Conservation (phyloP, 495 filamentous ascomycete genomes). For the Aspergillus baeticus region DNA sequence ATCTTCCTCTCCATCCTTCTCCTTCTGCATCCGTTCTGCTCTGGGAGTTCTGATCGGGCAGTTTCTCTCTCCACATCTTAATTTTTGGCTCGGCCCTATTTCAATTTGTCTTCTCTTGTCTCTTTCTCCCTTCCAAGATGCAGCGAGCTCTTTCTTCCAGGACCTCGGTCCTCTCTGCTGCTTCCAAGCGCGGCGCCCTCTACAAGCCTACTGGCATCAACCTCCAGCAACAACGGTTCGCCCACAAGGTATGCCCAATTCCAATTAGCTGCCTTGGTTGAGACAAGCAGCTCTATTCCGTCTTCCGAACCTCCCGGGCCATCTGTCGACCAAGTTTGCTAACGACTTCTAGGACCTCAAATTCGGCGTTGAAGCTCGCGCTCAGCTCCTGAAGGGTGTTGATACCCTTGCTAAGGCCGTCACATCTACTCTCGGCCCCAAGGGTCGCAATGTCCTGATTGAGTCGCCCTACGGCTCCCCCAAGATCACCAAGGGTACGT, state of each 20-base stretch:
- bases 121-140: slow-evolving; percentile 52
- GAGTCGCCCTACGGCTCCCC: slow-evolving; percentile 97
- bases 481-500: slow-evolving; percentile 97
- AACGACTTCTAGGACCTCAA: slow-evolving; percentile 75
- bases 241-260: slow-evolving; percentile 75
- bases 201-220: slow-evolving; percentile 53
- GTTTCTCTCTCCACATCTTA: slow-evolving; percentile 16
- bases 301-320: slow-evolving; percentile 23
- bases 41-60: slow-evolving; percentile 35
- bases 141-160: slow-evolving; percentile 69
- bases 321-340: slow-evolving; percentile 18
- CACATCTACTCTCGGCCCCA: slow-evolving; percentile 93
- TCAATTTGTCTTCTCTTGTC: slow-evolving; percentile 24
- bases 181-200: slow-evolving; percentile 54
- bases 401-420: slow-evolving; percentile 97
- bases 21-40: slow-evolving; percentile 23
- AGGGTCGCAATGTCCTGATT: slow-evolving; percentile 97
- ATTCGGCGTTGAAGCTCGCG: slow-evolving; percentile 94
- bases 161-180: slow-evolving; percentile 69
- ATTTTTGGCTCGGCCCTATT: slow-evolving; percentile 16
- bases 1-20: slow-evolving; percentile 25
- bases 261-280: slow-evolving; percentile 2
- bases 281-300: slow-evolving; percentile 1
- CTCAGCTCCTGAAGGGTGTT: slow-evolving; percentile 86
- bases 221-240: slow-evolving; percentile 84